phyloP scores from a whole-genome alignment of 495 filamentous ascomycete species.

The Neurospora discreta region DNA sequence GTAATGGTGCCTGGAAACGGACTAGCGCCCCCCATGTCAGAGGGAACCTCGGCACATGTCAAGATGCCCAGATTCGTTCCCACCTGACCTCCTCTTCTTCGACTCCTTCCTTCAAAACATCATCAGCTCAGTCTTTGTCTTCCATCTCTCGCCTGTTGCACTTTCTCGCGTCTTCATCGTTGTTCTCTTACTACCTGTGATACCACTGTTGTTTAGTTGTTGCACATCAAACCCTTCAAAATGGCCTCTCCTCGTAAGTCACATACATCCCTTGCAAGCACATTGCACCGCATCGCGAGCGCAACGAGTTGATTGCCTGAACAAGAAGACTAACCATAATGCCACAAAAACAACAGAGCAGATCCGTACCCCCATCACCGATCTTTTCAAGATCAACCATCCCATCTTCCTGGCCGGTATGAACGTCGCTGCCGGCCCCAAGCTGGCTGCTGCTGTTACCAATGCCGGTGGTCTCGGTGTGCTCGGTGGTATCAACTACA shows the following conservation, averaged over 20 bases:
- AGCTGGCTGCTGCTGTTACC: slow-evolving; percentile 92
- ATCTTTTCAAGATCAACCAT: slow-evolving; percentile 95
- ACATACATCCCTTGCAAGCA: slow-evolving; percentile 2
- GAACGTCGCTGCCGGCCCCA: slow-evolving; percentile 97
- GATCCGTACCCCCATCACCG: slow-evolving; percentile 80
- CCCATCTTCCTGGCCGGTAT: slow-evolving; percentile 93
- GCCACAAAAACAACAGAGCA: slow-evolving; percentile 47
- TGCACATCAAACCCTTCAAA: slow-evolving; percentile 19
- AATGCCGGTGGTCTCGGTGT: slow-evolving; percentile 96
- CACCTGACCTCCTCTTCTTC: neutral
- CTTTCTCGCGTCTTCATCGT: slow-evolving; percentile 4
- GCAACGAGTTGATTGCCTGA: neutral
- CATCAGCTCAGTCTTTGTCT: neutral
- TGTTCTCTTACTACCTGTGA: slow-evolving; percentile 5
- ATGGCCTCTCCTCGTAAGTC: slow-evolving; percentile 79
- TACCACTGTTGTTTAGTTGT: slow-evolving; percentile 10
- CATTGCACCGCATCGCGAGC: slow-evolving; percentile 2
- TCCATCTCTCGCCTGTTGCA: neutral
- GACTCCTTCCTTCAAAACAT: neutral
- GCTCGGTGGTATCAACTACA: slow-evolving; percentile 93
- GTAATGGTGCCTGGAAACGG: neutral
- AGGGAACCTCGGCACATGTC: slow-evolving; percentile 10
- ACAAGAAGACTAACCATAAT: slow-evolving; percentile 11
- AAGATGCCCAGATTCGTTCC: neutral
- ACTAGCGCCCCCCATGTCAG: neutral